These are phyloP conservation scores for Diutina catenulata DNA, from an alignment of 1,139 yeast genomes.

Conservation along the genomic window DNA sequence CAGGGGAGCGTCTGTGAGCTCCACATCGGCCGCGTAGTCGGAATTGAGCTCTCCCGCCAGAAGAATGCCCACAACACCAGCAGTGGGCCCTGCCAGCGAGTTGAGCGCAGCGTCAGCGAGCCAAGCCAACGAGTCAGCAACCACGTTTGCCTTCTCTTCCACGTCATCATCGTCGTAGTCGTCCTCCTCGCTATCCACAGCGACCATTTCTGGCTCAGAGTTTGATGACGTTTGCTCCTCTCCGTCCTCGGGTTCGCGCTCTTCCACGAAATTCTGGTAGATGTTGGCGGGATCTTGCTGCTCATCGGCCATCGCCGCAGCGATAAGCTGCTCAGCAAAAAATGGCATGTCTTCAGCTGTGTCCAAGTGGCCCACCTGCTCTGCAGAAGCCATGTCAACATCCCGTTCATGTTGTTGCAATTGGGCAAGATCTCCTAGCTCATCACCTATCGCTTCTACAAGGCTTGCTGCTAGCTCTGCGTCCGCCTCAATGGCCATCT, in stretches of 20 bases:
- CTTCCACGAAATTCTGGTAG: constrained; percentile 5
- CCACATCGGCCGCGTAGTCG: background rate
- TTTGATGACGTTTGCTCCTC: constrained; percentile 5
- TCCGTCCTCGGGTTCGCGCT: constrained; percentile 2
- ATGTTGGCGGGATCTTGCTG: constrained; percentile 6
- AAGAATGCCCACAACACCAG: no score
- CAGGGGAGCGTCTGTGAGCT: background rate
- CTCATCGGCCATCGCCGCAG: constrained; percentile 9
- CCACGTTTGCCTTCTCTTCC: background rate
- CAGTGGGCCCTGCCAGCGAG: background rate
- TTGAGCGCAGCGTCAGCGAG: background rate
- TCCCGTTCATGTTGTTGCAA: background rate
- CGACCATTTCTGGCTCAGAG: background rate
- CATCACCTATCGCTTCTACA: background rate
- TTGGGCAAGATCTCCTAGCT: background rate
- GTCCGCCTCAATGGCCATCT: background rate
- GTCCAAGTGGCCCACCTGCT: background rate
- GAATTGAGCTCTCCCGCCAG: no score
- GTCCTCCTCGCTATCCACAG: constrained; percentile 5
- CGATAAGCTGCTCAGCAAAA: constrained; percentile 6
- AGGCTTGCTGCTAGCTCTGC: background rate
- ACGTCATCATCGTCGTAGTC: constrained; percentile 6
- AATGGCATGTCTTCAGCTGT: background rate
- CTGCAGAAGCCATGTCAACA: background rate
- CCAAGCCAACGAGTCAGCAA: background rate